These are phyloP conservation scores for Furcasterigmium furcatum DNA, from an alignment of 2,329 filamentous ascomycete species.

Conservation along the genomic window DNA sequence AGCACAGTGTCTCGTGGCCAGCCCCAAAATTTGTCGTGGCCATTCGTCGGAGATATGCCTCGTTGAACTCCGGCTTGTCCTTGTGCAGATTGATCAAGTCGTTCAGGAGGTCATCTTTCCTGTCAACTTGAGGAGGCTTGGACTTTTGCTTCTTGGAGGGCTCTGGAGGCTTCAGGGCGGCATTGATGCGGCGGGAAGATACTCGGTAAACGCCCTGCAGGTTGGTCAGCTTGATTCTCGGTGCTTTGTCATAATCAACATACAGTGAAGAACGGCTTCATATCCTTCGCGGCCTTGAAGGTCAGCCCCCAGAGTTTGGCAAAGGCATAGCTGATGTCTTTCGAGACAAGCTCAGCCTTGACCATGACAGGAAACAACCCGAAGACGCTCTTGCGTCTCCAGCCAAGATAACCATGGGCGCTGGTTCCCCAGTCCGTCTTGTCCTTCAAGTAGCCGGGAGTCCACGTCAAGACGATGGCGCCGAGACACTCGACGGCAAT, in stretches of 20 bases:
- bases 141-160: slow-evolving; percentile 14
- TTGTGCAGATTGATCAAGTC: slow-evolving; percentile 45
- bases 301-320: slow-evolving; percentile 40
- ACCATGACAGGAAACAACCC: slow-evolving; percentile 43
- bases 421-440: slow-evolving; percentile 44
- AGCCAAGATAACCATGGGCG: slow-evolving; percentile 44
- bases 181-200: slow-evolving; percentile 27
- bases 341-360: slow-evolving; percentile 33
- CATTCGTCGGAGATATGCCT: slow-evolving; percentile 46
- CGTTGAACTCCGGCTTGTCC: slow-evolving; percentile 40
- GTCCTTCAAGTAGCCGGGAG: slow-evolving; percentile 40
- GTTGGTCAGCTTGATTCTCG: neutral
- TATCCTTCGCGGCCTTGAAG: slow-evolving; percentile 37
- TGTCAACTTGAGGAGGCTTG: slow-evolving; percentile 16
- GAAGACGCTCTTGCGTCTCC: slow-evolving; percentile 50
- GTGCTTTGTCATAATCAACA: slow-evolving; percentile 9
- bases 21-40: slow-evolving; percentile 54
- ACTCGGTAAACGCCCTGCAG: slow-evolving; percentile 14
- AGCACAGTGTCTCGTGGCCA: slow-evolving; percentile 52
- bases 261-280: slow-evolving; percentile 48
- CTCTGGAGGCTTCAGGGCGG: slow-evolving; percentile 17
- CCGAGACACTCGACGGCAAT: slow-evolving; percentile 49
- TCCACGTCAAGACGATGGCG: slow-evolving; percentile 48
- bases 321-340: slow-evolving; percentile 32
- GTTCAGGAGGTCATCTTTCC: slow-evolving; percentile 35